Evolutionary conservation across 2,329 filamentous ascomycete species (phyloP).

Genomic region (Parastagonospora nodorum): DNA sequence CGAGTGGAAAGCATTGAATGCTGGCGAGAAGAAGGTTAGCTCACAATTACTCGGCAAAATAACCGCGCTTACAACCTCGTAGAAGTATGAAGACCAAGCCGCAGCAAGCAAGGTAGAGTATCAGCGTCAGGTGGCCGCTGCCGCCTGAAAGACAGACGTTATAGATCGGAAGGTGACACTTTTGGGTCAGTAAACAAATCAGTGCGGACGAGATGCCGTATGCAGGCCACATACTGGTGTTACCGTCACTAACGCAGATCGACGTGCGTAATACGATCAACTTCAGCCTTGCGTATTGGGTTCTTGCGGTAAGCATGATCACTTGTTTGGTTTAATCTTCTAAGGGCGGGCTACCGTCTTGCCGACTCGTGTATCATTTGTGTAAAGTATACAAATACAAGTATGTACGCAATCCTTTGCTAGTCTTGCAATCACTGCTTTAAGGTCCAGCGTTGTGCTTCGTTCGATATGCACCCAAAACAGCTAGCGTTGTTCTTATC

Average conservation of each 20-base stretch:
- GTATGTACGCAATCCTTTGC: no score
- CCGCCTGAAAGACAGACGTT: neutral
- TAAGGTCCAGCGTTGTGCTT: no score
- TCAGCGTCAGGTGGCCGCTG: slow-evolving; percentile 1
- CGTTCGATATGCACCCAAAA: neutral
- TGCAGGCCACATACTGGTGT: neutral
- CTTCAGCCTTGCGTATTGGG: no score
- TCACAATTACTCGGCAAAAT: neutral
- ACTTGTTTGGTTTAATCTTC: no score
- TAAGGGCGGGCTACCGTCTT: no score
- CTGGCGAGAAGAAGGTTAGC: slow-evolving; percentile 55
- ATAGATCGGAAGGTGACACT: neutral
- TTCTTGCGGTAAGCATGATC: no score
- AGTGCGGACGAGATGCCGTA: no score
- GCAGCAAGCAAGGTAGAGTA: slow-evolving; percentile 30
- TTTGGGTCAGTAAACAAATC: no score
- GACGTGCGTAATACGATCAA: no score
- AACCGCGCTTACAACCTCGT: slow-evolving; percentile 12
- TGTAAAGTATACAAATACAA: no score
- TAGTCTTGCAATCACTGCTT: no score
- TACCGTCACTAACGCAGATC: neutral
- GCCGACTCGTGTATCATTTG: no score
- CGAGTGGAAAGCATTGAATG: slow-evolving; percentile 57
- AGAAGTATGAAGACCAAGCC: slow-evolving; percentile 39
- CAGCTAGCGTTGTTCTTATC: slow-evolving; percentile 25